Percentiles rank a stretch among this genome's conserved stretches.
These are phyloP conservation scores for Golubevia sp. DNA, from an alignment of 1,284 basidiomycete species.

Conservation along the genomic window DNA sequence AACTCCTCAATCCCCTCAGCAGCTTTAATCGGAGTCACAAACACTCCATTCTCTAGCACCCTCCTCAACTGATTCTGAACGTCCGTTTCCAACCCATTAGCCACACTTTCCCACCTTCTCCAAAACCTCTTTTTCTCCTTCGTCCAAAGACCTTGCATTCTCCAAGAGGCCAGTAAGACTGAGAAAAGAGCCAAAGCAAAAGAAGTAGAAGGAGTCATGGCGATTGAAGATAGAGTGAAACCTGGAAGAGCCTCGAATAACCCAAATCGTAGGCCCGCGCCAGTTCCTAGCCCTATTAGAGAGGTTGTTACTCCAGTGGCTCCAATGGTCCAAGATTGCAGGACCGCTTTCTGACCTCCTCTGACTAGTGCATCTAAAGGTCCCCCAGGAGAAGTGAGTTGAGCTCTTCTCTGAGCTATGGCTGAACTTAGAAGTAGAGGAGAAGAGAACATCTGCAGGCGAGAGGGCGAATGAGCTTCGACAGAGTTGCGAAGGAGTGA, in stretches of 20 bases:
- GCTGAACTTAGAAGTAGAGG: not conserved
- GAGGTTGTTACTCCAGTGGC: conserved; percentile 11
- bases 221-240: conserved; percentile 13
- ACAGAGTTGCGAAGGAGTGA: not conserved
- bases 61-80: conserved; percentile 14
- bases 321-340: conserved; percentile 7
- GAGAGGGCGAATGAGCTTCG: not conserved
- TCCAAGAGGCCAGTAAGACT: conserved; percentile 28
- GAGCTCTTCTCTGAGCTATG: conserved; percentile 16
- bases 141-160: conserved; percentile 41
- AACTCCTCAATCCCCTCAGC: not conserved
- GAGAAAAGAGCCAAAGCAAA: conserved; percentile 30
- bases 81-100: conserved; percentile 39
- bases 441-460: not conserved
- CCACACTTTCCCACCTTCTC: conserved; percentile 40
- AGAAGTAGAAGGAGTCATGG: conserved; percentile 37
- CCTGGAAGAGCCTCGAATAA: not conserved
- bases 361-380: conserved; percentile 30
- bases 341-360: conserved; percentile 26
- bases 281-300: conserved; percentile 11
- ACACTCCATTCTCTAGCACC: not conserved
- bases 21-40: not conserved
- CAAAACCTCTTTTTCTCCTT: conserved; percentile 34
- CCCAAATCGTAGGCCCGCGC: conserved; percentile 4
- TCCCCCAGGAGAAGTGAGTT: conserved; percentile 28